Evolutionary conservation across 495 filamentous ascomycete species (phyloP).

Genomic region (Cryomyces antarcticus): DNA sequence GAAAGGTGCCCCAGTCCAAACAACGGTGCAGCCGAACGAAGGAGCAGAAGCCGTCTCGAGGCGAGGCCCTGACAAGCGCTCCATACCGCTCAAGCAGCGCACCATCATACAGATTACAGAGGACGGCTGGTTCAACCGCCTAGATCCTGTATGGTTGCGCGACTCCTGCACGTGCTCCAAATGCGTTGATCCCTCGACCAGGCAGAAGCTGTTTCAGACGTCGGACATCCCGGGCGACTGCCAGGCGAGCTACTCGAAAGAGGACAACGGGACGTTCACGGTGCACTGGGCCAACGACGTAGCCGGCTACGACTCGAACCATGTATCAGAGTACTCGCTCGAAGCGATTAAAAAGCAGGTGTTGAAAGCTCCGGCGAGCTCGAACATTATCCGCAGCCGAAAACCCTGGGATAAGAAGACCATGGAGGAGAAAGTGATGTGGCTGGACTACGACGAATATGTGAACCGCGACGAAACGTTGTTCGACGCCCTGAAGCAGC

Average conservation of each 20-base stretch:
- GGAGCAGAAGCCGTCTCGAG: too few relatives aligned
- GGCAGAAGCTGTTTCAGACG: slow-evolving; percentile 64
- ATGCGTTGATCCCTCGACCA: slow-evolving; percentile 61
- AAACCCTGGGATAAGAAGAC: slow-evolving; percentile 21
- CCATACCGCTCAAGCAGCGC: too few relatives aligned
- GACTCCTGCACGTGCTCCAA: slow-evolving; percentile 51
- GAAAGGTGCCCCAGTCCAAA: too few relatives aligned
- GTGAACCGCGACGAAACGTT: slow-evolving; percentile 34
- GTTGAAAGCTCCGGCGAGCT: background rate
- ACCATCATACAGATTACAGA: too few relatives aligned
- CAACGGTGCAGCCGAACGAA: too few relatives aligned
- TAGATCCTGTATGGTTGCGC: slow-evolving; percentile 37
- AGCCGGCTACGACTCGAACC: slow-evolving; percentile 22
- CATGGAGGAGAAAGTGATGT: slow-evolving; percentile 23
- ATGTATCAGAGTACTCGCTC: slow-evolving; percentile 20
- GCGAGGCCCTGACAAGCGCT: too few relatives aligned
- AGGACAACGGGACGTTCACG: slow-evolving; percentile 23
- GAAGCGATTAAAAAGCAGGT: background rate
- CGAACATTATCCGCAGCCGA: slow-evolving; percentile 2
- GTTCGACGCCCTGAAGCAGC: slow-evolving; percentile 28
- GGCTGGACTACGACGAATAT: slow-evolving; percentile 48
- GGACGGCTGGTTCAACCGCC: background rate
- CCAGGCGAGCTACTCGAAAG: slow-evolving; percentile 13
- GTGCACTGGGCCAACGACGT: slow-evolving; percentile 45
- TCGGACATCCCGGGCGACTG: slow-evolving; percentile 44